Evolutionary conservation across 208 protist genomes (phyloP).

Genomic region (Acanthamoeba triangularis): DNA sequence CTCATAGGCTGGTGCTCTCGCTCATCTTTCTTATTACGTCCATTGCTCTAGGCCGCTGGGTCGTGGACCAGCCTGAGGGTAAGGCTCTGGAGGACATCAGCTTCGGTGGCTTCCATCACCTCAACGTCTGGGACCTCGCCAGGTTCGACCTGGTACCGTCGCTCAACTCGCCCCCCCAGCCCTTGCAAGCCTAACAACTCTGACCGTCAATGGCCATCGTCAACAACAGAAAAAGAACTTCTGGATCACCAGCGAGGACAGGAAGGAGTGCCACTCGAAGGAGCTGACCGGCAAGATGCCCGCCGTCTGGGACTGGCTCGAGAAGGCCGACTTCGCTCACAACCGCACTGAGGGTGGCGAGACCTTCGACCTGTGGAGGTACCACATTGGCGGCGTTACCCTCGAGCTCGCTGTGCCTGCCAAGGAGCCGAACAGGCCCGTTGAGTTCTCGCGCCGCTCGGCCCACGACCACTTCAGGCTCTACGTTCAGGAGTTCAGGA

Average conservation of each 20-base stretch:
- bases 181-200: too few species aligned
- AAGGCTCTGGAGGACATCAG: background rate
- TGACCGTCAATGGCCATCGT: background rate
- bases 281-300: constrained; percentile 6
- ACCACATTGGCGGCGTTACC: background rate
- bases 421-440: background rate
- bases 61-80: background rate
- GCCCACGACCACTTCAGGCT: background rate
- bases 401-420: background rate
- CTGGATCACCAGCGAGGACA: background rate
- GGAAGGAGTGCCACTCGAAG: constrained; percentile 3
- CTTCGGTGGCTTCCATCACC: background rate
- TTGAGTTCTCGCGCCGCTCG: background rate
- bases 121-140: constrained; percentile 9
- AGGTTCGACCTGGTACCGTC: background rate
- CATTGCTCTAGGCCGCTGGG: background rate
- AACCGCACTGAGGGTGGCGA: background rate
- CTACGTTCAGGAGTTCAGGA: background rate
- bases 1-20: background rate
- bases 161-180: background rate
- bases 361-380: constrained; percentile 3
- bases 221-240: constrained; percentile 45
- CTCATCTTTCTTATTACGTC: background rate
- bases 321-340: background rate
- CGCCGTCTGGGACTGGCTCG: background rate